These are phyloP conservation scores for Climacium dendroides DNA, from an alignment of 225 moss, liverwort and hornwort genomes.

Conservation along the genomic window DNA sequence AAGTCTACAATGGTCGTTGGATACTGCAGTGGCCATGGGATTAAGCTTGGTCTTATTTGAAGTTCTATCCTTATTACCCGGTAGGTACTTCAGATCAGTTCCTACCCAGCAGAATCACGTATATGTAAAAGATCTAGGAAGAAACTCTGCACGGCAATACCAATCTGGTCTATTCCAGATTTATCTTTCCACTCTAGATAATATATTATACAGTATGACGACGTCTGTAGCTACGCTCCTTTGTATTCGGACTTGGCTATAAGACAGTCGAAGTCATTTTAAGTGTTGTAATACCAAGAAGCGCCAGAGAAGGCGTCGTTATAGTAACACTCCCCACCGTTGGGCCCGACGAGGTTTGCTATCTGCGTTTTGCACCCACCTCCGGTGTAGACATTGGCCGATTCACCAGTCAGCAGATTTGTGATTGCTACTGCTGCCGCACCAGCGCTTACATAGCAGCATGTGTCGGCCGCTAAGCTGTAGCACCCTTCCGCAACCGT, in stretches of 20 bases:
- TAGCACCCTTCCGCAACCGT: accelerated
- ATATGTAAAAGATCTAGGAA: background rate
- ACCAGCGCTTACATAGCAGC: accelerated
- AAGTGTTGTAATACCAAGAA: background rate
- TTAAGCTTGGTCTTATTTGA: background rate
- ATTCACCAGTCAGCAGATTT: too few relatives aligned
- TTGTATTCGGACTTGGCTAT: background rate
- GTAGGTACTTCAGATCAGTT: background rate
- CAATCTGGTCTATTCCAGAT: background rate
- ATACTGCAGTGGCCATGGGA: too few relatives aligned
- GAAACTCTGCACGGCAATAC: background rate
- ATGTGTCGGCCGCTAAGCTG: accelerated
- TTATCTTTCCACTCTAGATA: too few relatives aligned
- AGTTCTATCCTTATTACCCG: background rate
- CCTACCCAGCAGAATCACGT: background rate
- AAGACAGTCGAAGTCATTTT: background rate
- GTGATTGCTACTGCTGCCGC: background rate
- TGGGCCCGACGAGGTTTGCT: accelerated
- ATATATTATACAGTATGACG: too few relatives aligned
- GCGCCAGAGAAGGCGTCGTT: background rate
- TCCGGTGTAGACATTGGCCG: too few relatives aligned
- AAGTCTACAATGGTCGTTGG: too few relatives aligned
- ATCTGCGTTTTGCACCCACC: background rate
- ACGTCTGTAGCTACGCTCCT: background rate
- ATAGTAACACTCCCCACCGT: background rate